Base-by-base conservation (phyloP, 1,284 basidiomycete genomes). In the Gastroboletus turbinatus region DNA sequence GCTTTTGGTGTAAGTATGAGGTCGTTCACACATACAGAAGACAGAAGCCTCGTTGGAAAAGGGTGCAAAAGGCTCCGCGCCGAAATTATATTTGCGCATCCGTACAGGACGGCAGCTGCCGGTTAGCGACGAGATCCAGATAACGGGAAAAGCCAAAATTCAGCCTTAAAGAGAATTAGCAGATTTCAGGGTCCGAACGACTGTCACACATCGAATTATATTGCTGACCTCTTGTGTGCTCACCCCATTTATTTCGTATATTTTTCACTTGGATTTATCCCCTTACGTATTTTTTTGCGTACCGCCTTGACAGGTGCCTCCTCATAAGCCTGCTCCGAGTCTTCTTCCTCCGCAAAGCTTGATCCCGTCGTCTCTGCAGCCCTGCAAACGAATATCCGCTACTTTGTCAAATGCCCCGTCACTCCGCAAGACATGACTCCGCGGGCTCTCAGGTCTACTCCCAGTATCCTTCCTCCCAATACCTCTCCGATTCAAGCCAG, bases 221-320 rank as follows among this genome's bases (percentile, higher is more conserved):
- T 69, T 65, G 53, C 53, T 67, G 65, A 53, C 50, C 44, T 43
- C 42, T 49, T 30, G 39, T 44, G 33, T 45, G 35, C 27, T 55
- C 46, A 42, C 60, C 56, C 55, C 61, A 66, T 66, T 61, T 69
- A 68, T 69, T 68, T 63, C 54, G 48, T 57, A 44, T 64, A 66
- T 67, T 67, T n/a, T 68, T 58, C 42, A 39, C 46, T 40, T 25
- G 54, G 27, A 53, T 53, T 52, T 59, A 61, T 55, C 47, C 35
- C 45, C 23, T 70, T 69, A 69, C 68, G 68, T 72, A 68, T 73
- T 71, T 64, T 69, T 46, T 69, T 48, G 57, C 57, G 70, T 73
- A 70, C 69, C 49, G 68, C 68, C 68, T 73, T 61, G 68, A 70
- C 62, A 65, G 59, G 55, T 63, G 54, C 59, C 62, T 65, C 69